These are phyloP conservation scores for Poterioochromonas sp. DNA, from an alignment of 352 stramenopile genomes.

Conservation along the genomic window DNA sequence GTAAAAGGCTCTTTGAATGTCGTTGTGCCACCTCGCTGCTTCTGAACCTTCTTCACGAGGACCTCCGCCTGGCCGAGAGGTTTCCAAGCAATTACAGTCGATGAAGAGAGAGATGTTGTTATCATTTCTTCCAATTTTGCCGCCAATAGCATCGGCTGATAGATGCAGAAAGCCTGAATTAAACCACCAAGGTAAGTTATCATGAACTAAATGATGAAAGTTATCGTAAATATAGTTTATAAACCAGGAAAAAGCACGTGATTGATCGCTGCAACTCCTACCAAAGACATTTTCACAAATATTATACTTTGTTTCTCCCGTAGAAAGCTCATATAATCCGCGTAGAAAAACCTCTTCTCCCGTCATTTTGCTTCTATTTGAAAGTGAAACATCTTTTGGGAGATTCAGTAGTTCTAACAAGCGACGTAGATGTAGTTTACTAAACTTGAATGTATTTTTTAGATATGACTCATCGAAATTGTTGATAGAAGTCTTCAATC, in stretches of 20 bases:
- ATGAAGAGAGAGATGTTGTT: constrained; percentile 5
- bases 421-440: neutral
- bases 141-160: neutral
- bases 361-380: neutral
- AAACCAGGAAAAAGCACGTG: constrained; percentile 19
- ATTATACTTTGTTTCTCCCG: neutral
- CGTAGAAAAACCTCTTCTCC: constrained; percentile 33
- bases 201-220: constrained; percentile 16
- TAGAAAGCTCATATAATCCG: constrained; percentile 18
- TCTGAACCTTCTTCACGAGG: constrained; percentile 12
- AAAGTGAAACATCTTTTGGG: neutral
- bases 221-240: constrained; percentile 25
- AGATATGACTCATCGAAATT: too few species aligned
- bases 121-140: neutral
- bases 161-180: neutral
- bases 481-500: too few species aligned
- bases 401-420: neutral
- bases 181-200: constrained; percentile 32
- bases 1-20: constrained; percentile 28
- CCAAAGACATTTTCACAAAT: constrained; percentile 15
- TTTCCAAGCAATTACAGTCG: constrained; percentile 19
- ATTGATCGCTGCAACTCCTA: neutral
- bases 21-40: neutral
- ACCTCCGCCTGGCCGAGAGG: neutral
- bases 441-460: too few species aligned